Evolutionary conservation across 257 asterid genomes (phyloP), one percentile per base, ranked within the genome.

Genomic region (Petunia secreta): DNA sequence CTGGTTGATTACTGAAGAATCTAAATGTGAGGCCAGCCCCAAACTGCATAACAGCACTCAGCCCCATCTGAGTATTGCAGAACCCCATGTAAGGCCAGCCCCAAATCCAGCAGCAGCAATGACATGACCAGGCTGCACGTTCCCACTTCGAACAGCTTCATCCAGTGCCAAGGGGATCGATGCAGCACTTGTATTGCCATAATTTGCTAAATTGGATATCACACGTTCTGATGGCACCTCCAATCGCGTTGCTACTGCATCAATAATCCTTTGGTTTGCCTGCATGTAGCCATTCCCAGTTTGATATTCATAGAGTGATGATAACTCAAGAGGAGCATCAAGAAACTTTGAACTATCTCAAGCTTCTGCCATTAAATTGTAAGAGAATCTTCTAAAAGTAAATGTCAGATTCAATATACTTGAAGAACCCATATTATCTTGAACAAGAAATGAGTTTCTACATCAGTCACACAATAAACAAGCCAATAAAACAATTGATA

Each of bases 1-100:
- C 43, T 71, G 34, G 25, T 71, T 48, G 60, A 71, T 48, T 71
- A 48, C 77, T 71, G 73, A 50, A 63, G 16, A 63, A 36, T 37
- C 62, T 44, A 48, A 39, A 40, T 60, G 41, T 34, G 58, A 60
- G 54, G 36, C 46, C 81, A 48, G 2, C 41, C 6, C 36, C 37
- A 50, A 3, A 38, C 25, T 44, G 9, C 63, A 75, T 55, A 50
- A 34, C 25, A 83, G 34, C 59, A 60, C 78, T 91, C 90, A 95
- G 25, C 95, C 93, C 99, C 98, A 96, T 87, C 98, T 89, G 57
- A 96, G 39, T 59, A 94, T 91, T 59, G 96, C 96, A 4, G 98
- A 96, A 14, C 94, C 98, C 98, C 99, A 96, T 3, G 98, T 94
- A 80, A 94, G 98, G 43, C 99, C 98, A 55, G 99, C 99, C 67